Conservation (phyloP, 1,284 basidiomycete species). For the Exsudoporus floridanus region DNA sequence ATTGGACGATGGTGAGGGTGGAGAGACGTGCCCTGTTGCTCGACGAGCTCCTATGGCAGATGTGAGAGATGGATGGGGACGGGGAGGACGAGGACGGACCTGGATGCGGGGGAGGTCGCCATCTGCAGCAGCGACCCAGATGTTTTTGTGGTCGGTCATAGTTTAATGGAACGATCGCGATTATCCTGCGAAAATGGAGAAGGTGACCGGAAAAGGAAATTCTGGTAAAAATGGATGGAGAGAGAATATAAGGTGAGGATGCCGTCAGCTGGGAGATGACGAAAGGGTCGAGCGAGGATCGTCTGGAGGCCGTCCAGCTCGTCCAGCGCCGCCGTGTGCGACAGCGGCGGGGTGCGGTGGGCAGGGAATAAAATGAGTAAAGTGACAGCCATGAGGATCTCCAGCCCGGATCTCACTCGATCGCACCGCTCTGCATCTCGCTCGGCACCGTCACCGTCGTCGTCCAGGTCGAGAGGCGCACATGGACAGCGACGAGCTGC, state of each 20-base stretch:
- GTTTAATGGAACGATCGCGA: constrained; percentile 16
- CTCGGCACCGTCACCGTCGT: constrained; percentile 29
- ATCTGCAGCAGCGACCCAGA: constrained; percentile 90
- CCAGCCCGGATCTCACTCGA: constrained; percentile 32
- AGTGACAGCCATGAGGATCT: constrained; percentile 22
- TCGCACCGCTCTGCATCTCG: constrained; percentile 13
- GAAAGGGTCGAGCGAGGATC: not conserved
- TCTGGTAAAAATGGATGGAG: constrained; percentile 5
- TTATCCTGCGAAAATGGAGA: constrained; percentile 18
- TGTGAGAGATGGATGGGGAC: not conserved
- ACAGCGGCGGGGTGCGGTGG: constrained; percentile 7
- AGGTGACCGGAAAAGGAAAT: constrained; percentile 31
- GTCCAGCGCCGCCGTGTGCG: not conserved
- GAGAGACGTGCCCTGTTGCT: constrained; percentile 49
- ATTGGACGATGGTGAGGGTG: constrained; percentile 2
- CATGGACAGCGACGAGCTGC: constrained; percentile 5
- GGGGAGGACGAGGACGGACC: constrained; percentile 33
- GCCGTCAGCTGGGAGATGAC: constrained; percentile 15
- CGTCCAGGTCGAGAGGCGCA: constrained; percentile 1
- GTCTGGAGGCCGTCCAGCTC: not conserved
- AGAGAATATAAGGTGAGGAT: not conserved
- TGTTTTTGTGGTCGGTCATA: constrained; percentile 62
- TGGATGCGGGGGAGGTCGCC: constrained; percentile 63
- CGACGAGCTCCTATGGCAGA: constrained; percentile 53
- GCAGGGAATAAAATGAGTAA: not conserved